phyloP scores from a whole-genome alignment of 345 rosid species.

The Populus deltoides region DNA sequence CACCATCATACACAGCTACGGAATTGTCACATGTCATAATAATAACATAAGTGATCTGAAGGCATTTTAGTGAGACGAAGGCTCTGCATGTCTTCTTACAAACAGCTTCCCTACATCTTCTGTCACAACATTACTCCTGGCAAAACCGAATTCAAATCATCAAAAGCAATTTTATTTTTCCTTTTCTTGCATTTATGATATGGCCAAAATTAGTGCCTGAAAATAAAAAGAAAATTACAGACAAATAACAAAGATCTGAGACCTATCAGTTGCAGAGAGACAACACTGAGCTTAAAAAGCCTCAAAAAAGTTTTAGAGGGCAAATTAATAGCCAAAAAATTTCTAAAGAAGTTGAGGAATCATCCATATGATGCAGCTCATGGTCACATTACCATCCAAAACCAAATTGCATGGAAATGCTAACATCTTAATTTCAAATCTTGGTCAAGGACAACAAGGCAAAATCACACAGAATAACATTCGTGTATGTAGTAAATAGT shows the following conservation, averaged over 20 bases:
- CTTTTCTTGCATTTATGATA: neutral
- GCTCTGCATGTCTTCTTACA: slow-evolving; percentile 49
- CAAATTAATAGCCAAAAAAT: neutral
- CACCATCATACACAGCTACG: slow-evolving; percentile 16
- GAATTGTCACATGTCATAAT: neutral
- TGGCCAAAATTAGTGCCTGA: neutral
- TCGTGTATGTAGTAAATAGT: neutral
- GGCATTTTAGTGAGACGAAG: slow-evolving; percentile 32
- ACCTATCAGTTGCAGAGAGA: neutral
- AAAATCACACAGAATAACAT: neutral
- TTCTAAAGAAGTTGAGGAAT: neutral
- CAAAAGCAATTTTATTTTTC: neutral
- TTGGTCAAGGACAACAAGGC: neutral
- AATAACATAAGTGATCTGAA: slow-evolving; percentile 5
- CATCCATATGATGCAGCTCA: neutral
- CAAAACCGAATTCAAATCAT: slow-evolving; percentile 13
- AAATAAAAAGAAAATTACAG: neutral
- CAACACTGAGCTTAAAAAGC: neutral
- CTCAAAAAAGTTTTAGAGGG: neutral
- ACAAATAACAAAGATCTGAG: neutral
- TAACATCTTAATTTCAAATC: neutral
- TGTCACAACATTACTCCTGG: slow-evolving; percentile 92
- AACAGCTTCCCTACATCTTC: slow-evolving; percentile 88
- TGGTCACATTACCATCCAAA: neutral
- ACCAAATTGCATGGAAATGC: neutral